These are phyloP conservation scores for Rhinocladiella mackenziei DNA, from an alignment of 2,329 filamentous ascomycete genomes.

Conservation along the genomic window DNA sequence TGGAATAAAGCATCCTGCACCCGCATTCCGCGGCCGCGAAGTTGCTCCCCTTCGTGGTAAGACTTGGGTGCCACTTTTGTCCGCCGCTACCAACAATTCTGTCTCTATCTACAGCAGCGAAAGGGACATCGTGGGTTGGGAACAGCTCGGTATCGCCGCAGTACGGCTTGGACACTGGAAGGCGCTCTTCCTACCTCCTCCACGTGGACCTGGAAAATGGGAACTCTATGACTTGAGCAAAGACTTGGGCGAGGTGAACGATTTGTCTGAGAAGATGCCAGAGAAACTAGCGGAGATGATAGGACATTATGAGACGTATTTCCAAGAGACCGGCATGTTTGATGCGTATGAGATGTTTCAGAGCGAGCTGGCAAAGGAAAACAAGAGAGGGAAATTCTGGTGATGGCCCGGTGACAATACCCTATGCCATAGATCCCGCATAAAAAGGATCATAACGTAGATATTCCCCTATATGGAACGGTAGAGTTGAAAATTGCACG, in stretches of 20 bases:
- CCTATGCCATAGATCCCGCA: no score
- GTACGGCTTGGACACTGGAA: slow-evolving; percentile 56
- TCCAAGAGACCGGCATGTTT: slow-evolving; percentile 33
- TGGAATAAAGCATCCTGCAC: slow-evolving; percentile 49
- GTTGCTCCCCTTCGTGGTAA: slow-evolving; percentile 51
- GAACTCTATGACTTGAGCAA: slow-evolving; percentile 53
- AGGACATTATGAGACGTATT: slow-evolving; percentile 50
- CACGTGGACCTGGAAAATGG: slow-evolving; percentile 54
- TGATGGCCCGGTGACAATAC: no score
- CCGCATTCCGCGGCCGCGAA: slow-evolving; percentile 48
- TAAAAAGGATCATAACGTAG: no score
- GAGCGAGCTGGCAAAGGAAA: no score
- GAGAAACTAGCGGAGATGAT: slow-evolving; percentile 48
- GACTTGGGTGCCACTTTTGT: no score
- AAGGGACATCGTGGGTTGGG: slow-evolving; percentile 55
- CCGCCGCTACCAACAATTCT: slow-evolving; percentile 47
- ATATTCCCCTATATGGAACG: no score
- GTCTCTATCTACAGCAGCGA: slow-evolving; percentile 47
- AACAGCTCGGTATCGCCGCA: slow-evolving; percentile 52
- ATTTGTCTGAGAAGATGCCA: slow-evolving; percentile 41
- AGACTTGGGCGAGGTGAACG: slow-evolving; percentile 52
- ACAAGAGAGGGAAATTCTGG: no score
- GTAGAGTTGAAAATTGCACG: no score
- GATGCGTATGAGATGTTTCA: no score
- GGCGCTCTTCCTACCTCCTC: slow-evolving; percentile 55